A percentile compares a stretch with the other conserved stretches of the same genome.
phyloP scores from a whole-genome alignment of 257 asterid species.

The Fraxinus quadrangulata region DNA sequence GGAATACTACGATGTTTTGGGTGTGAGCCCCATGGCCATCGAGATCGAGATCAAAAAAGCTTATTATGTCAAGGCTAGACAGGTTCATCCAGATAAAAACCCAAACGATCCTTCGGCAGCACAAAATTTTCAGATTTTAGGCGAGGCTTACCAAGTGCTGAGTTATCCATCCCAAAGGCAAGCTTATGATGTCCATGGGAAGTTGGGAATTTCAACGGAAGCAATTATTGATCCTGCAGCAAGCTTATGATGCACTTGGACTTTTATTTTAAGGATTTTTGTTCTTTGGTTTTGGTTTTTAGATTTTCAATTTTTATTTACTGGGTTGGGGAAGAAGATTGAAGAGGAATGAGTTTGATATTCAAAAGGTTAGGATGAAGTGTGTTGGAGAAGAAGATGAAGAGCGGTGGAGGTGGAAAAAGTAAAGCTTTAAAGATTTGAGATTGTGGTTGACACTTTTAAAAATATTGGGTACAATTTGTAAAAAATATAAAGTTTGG shows the following conservation, averaged over 20 bases:
- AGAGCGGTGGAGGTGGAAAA: too few relatives aligned
- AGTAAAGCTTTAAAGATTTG: too few relatives aligned
- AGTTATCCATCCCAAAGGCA: constrained; percentile 91
- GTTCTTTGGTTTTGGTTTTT: too few relatives aligned
- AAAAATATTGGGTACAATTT: too few relatives aligned
- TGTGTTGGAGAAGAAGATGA: too few relatives aligned
- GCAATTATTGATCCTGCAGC: constrained; percentile 99
- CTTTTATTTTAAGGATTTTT: too few relatives aligned
- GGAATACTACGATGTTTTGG: constrained; percentile 73
- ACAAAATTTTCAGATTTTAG: constrained; percentile 89
- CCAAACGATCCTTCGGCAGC: constrained; percentile 98
- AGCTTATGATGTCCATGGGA: constrained; percentile 89
- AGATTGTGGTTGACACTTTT: too few relatives aligned
- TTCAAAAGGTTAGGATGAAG: too few relatives aligned
- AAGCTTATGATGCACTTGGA: constrained; percentile 3
- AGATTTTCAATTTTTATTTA: too few relatives aligned
- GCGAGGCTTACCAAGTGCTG: constrained; percentile 99
- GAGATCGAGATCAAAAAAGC: constrained; percentile 75
- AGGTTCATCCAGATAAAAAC: constrained; percentile 99
- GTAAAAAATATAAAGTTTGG: too few relatives aligned
- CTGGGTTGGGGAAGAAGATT: too few relatives aligned
- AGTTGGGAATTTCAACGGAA: constrained; percentile 96
- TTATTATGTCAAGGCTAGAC: constrained; percentile 83
- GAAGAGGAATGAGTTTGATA: too few relatives aligned
- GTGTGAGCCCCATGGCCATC: constrained; percentile 69